Evolutionary conservation across 768 basidiomycete species (phyloP).

Genomic region (Tephrocybe sp.): DNA sequence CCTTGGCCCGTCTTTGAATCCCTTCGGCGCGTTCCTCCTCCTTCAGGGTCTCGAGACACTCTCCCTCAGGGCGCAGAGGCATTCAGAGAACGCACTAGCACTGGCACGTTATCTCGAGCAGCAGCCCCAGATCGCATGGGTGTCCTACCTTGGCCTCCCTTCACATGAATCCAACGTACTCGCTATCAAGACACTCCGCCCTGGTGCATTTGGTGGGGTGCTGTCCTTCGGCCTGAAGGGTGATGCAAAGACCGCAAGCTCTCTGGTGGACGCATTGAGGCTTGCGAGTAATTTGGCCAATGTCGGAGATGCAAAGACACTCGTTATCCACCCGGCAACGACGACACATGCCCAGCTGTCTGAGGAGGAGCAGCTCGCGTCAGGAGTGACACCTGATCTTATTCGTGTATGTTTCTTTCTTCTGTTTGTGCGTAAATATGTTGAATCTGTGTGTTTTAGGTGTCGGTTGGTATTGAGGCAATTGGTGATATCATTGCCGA

Average conservation of each 20-base stretch:
- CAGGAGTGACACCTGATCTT: slow-evolving; percentile 77
- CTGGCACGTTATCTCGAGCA: slow-evolving; percentile 64
- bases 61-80: slow-evolving; percentile 67
- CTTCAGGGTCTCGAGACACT: slow-evolving; percentile 83
- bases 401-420: slow-evolving; percentile 52
- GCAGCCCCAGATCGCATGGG: slow-evolving; percentile 72
- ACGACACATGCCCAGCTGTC: slow-evolving; percentile 78
- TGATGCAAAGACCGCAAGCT: slow-evolving; percentile 48
- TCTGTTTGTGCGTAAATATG: not conserved
- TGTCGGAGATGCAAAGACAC: slow-evolving; percentile 74
- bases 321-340: slow-evolving; percentile 76
- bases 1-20: slow-evolving; percentile 64
- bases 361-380: slow-evolving; percentile 55
- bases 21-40: slow-evolving; percentile 73
- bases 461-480: too few relatives aligned
- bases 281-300: slow-evolving; percentile 77
- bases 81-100: slow-evolving; percentile 69
- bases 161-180: slow-evolving; percentile 59
- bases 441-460: slow-evolving; percentile 5
- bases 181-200: slow-evolving; percentile 57
- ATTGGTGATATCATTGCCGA: too few relatives aligned
- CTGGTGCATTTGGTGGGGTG: slow-evolving; percentile 65
- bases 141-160: slow-evolving; percentile 73
- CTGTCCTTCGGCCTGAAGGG: slow-evolving; percentile 79
- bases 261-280: slow-evolving; percentile 67